Evolutionary conservation across 768 basidiomycete species (phyloP).

Genomic region (Roridomyces roridus): DNA sequence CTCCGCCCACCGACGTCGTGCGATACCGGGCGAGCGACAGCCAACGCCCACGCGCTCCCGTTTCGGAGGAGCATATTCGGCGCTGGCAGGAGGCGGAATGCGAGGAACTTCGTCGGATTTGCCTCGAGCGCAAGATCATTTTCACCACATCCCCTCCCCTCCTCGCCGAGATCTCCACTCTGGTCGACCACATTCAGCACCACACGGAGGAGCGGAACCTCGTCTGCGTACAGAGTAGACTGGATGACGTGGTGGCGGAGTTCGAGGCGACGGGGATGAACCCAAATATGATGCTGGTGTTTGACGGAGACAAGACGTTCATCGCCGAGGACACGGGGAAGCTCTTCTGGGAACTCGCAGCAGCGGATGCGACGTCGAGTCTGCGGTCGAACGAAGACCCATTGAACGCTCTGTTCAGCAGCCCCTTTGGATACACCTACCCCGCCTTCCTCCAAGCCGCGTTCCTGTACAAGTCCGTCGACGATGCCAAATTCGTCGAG

Average conservation of each 20-base stretch:
- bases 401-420: conserved; percentile 28
- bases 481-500: conserved; percentile 19
- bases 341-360: conserved; percentile 25
- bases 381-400: conserved; percentile 8
- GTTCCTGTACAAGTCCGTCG: conserved; percentile 25
- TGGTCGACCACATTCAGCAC: conserved; percentile 23
- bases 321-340: conserved; percentile 27
- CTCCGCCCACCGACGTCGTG: conserved; percentile 22
- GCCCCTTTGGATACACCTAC: conserved; percentile 30
- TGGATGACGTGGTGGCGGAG: conserved; percentile 22
- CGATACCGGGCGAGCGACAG: conserved; percentile 23
- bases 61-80: conserved; percentile 24
- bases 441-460: conserved; percentile 30
- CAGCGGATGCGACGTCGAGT: conserved; percentile 4
- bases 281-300: conserved; percentile 19
- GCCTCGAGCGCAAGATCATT: conserved; percentile 26
- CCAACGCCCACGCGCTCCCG: conserved; percentile 14
- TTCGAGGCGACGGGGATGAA: not conserved
- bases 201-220: conserved; percentile 23
- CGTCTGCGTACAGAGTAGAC: conserved; percentile 17
- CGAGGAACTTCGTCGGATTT: conserved; percentile 26
- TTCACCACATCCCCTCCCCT: conserved; percentile 21
- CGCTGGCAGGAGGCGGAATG: conserved; percentile 28
- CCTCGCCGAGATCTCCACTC: conserved; percentile 16
- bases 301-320: conserved; percentile 31